Conservation (phyloP, 2,329 filamentous ascomycete genomes). For the Truncatella angustata region DNA sequence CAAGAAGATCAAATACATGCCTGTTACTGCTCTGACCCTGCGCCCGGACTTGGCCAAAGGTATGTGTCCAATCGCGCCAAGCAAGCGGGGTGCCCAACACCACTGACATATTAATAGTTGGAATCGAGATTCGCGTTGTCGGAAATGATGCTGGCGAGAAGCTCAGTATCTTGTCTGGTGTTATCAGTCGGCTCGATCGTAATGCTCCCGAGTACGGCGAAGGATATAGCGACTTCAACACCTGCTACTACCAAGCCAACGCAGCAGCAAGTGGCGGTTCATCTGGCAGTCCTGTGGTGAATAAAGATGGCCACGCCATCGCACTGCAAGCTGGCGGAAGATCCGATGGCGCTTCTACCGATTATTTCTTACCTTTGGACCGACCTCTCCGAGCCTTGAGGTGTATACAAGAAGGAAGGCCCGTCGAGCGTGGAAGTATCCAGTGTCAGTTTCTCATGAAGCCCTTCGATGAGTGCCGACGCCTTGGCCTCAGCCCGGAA, state of each 20-base stretch:
- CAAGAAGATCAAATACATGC: slow-evolving; percentile 96
- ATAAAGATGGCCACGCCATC: slow-evolving; percentile 88
- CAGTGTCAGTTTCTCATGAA: slow-evolving; percentile 97
- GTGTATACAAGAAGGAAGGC: slow-evolving; percentile 74
- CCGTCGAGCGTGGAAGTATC: slow-evolving; percentile 89
- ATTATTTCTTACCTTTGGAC: slow-evolving; percentile 95
- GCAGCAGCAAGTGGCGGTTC: slow-evolving; percentile 95
- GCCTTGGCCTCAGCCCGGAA: slow-evolving; percentile 77
- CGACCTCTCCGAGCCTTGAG: slow-evolving; percentile 83
- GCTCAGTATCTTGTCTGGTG: slow-evolving; percentile 93
- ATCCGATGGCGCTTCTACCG: slow-evolving; percentile 91
- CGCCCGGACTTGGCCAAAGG: slow-evolving; percentile 80
- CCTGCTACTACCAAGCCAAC: slow-evolving; percentile 95
- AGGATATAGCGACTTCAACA: slow-evolving; percentile 96
- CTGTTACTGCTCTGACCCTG: slow-evolving; percentile 74
- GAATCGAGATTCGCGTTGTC: slow-evolving; percentile 92
- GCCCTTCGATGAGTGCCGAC: slow-evolving; percentile 93
- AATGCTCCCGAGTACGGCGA: slow-evolving; percentile 98
- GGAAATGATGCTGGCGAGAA: slow-evolving; percentile 99
- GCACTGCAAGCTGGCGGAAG: slow-evolving; percentile 92
- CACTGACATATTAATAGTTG: slow-evolving; percentile 52
- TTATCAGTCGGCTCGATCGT: slow-evolving; percentile 92
- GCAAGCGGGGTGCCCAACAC: no score
- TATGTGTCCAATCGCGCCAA: no score
- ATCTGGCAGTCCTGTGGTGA: slow-evolving; percentile 97